Evolutionary conservation across 345 rosid genomes (phyloP).

Genomic region (Carallia pectinifolia): DNA sequence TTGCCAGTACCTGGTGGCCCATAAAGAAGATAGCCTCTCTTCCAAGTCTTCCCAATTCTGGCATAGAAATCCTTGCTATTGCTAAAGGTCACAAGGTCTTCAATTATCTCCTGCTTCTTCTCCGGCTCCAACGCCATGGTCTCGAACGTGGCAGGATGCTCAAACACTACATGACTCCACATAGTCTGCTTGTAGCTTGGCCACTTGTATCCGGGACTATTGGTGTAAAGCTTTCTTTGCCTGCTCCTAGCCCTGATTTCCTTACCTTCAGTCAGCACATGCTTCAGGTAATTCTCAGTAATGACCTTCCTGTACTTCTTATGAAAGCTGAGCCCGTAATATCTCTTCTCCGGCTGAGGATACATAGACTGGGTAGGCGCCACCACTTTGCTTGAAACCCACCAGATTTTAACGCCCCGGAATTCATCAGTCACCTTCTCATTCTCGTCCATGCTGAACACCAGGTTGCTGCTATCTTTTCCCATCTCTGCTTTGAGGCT

Average conservation of each 20-base stretch:
- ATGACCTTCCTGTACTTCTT: constrained; percentile 43
- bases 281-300: constrained; percentile 45
- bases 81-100: constrained; percentile 54
- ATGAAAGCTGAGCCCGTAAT: constrained; percentile 56
- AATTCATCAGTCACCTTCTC: constrained; percentile 50
- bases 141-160: constrained; percentile 60
- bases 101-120: constrained; percentile 52
- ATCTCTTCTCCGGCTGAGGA: constrained; percentile 53
- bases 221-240: constrained; percentile 68
- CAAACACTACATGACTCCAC: constrained; percentile 60
- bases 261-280: constrained; percentile 51
- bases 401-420: constrained; percentile 46
- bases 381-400: constrained; percentile 41
- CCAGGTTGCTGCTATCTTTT: constrained; percentile 38
- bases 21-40: constrained; percentile 56
- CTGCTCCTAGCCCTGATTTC: constrained; percentile 42
- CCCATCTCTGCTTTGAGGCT: constrained; percentile 54
- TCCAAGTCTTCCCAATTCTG: constrained; percentile 57
- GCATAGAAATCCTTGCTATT: constrained; percentile 51
- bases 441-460: constrained; percentile 52
- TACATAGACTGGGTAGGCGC: constrained; percentile 26
- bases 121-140: constrained; percentile 54
- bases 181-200: constrained; percentile 42
- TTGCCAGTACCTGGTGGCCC: constrained; percentile 48
- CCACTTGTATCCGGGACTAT: constrained; percentile 52